Base-by-base conservation (phyloP, 169 alveolate genomes). In the Plasmodium yoelii region DNA sequence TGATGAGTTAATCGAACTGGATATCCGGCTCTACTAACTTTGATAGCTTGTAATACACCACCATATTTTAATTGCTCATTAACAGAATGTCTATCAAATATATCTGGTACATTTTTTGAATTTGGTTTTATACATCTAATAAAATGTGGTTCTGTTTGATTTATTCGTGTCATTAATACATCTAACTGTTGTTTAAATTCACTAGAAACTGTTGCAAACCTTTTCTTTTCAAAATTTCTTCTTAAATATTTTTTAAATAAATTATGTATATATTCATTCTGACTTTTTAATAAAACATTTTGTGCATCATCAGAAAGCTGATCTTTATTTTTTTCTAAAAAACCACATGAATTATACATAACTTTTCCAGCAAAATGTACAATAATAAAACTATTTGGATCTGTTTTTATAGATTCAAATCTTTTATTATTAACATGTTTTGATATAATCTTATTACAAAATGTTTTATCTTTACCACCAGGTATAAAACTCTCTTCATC, bases 331-430 rank as follows among this genome's bases (percentile, higher is more conserved):
- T 98, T 98, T 65, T 97, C 99, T 55, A 98, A 73, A 90, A 98
- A 98, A 10, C 97, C 97, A n/a, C 92, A 92, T n/a, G 97, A 87
- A 82, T 94, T 92, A 90, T 98, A 98, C 53, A 92, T 93, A n/a
- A 98, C 99, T 28, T 97, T 96, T 24, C 99, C 99, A 2, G 99
- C 99, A 87, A 97, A 98, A 92, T 98, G 99, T 34, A 95, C 89
- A n/a, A 98, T 95, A 34, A 96, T 91, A 56, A 97, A 97, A 87
- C 95, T 77, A 74, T 74, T 73, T 71, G 94, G 97, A 42, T 95
- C 94, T 18, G 95, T 96, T 80, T 93, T 93, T 24, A 95, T 94
- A 60, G 92, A 92, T 39, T 72, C 95, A 73, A 97, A 96, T 26
- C 97, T 88, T n/a, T 73, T 73, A 61, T 93, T 84, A 3, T 68